phyloP scores from a whole-genome alignment of 805 yeast species.

The Candida pini region DNA sequence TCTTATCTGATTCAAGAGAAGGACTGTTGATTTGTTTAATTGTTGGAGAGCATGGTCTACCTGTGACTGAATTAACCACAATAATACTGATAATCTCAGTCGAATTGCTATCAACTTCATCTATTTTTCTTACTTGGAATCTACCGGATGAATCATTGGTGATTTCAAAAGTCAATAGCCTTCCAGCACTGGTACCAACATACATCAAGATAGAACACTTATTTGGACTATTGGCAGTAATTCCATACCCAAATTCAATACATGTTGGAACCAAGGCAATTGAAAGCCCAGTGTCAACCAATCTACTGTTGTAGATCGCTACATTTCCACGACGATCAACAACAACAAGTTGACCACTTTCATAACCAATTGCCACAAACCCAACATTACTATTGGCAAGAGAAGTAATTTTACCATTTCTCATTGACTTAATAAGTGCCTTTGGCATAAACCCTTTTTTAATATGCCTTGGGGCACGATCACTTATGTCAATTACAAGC shows the following conservation, averaged over 20 bases:
- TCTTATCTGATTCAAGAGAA: constrained; percentile 35
- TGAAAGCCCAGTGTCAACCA: constrained; percentile 24
- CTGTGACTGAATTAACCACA: constrained; percentile 54
- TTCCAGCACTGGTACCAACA: constrained; percentile 77
- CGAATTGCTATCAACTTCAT: constrained; percentile 41
- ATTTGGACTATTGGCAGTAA: constrained; percentile 46
- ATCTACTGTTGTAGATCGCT: constrained; percentile 36
- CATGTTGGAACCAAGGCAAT: constrained; percentile 40
- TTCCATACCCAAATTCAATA: constrained; percentile 70
- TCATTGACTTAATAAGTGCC: constrained; percentile 35
- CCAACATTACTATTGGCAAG: constrained; percentile 71
- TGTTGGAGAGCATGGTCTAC: constrained; percentile 61
- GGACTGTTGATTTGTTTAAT: constrained; percentile 48
- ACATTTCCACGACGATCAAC: constrained; percentile 71
- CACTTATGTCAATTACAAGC: constrained; percentile 40
- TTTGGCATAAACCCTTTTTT: constrained; percentile 62
- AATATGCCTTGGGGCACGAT: constrained; percentile 44
- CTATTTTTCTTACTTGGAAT: constrained; percentile 51
- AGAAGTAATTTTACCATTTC: constrained; percentile 49
- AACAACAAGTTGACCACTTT: constrained; percentile 66
- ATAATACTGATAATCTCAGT: constrained; percentile 49
- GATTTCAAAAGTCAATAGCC: constrained; percentile 57
- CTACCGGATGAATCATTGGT: constrained; percentile 58
- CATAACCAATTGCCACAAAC: constrained; percentile 76
- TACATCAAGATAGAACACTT: constrained; percentile 67